A percentile compares a stretch with the other conserved stretches of the same genome.
Evolutionary conservation across 495 filamentous ascomycete genomes (phyloP).

Genomic region (Amorphotheca resinae): DNA sequence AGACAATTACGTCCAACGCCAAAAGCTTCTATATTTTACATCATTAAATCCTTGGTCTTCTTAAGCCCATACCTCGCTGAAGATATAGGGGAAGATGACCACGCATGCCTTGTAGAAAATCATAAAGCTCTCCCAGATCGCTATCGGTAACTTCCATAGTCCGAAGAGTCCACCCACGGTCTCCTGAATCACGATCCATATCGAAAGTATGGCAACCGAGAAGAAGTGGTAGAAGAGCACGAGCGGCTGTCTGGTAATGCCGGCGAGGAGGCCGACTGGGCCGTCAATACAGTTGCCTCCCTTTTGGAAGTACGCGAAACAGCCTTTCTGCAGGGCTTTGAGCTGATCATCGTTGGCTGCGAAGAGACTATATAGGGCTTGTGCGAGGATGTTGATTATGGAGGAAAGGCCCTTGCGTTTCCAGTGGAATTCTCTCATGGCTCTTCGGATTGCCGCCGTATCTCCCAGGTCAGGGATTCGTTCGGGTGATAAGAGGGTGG

Average conservation of each 20-base stretch:
- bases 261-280: conserved; percentile 73
- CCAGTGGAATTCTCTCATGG: conserved; percentile 79
- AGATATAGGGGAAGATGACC: conserved; percentile 80
- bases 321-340: conserved; percentile 71
- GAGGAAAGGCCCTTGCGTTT: conserved; percentile 63
- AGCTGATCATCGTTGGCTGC: conserved; percentile 73
- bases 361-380: conserved; percentile 83
- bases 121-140: conserved; percentile 44
- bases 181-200: conserved; percentile 59
- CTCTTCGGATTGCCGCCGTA: conserved; percentile 44
- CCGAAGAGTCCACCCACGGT: conserved; percentile 31
- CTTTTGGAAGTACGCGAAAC: conserved; percentile 82
- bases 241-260: conserved; percentile 63
- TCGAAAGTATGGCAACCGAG: conserved; percentile 74
- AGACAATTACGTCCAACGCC: no score
- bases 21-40: no score
- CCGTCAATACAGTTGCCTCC: conserved; percentile 60
- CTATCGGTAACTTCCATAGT: conserved; percentile 45
- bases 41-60: no score
- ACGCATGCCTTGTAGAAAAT: conserved; percentile 82
- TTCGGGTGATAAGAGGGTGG: conserved; percentile 51
- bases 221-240: conserved; percentile 91
- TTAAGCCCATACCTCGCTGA: conserved; percentile 13
- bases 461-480: conserved; percentile 56
- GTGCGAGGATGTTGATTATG: conserved; percentile 92